Evolutionary conservation across 2,329 filamentous ascomycete genomes (phyloP).

Genomic region (Monilinia polystroma): DNA sequence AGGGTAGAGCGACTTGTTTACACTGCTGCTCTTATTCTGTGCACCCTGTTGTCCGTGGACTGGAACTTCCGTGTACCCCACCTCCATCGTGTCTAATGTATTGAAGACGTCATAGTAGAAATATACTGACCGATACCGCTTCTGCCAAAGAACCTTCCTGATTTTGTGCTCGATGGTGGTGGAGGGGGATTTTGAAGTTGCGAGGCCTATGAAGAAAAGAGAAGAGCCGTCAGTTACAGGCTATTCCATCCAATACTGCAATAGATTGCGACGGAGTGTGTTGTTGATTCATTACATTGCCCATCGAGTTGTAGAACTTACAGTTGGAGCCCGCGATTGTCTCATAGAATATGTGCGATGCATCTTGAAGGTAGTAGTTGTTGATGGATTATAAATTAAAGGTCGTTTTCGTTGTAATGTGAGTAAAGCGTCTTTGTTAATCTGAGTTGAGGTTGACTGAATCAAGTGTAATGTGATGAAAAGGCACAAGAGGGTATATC

Average conservation of each 20-base stretch:
- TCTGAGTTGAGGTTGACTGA: background rate
- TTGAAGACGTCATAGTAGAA: constrained; percentile 28
- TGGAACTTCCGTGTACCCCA: background rate
- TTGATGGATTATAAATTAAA: background rate
- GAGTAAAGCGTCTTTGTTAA: background rate
- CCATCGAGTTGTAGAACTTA: constrained; percentile 49
- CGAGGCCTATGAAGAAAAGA: constrained; percentile 36
- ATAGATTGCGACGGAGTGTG: background rate
- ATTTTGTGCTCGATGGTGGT: constrained; percentile 87
- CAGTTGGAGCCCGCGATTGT: constrained; percentile 92
- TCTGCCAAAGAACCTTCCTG: constrained; percentile 83
- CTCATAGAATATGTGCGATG: constrained; percentile 99
- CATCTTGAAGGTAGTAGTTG: constrained; percentile 54
- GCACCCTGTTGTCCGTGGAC: background rate
- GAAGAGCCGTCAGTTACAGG: constrained; percentile 23
- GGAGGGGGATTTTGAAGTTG: constrained; percentile 90
- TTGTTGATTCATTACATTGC: background rate
- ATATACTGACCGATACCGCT: constrained; percentile 70
- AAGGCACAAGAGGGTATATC: no score
- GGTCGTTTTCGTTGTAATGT: background rate
- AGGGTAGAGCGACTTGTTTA: background rate
- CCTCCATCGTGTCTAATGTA: background rate
- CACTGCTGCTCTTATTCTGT: background rate
- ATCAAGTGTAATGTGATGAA: background rate
- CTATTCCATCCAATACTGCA: background rate